A percentile compares a stretch with the other conserved stretches of the same genome.
phyloP scores from a whole-genome alignment of 2,329 filamentous ascomycete species.

The Fusarium armeniacum region DNA sequence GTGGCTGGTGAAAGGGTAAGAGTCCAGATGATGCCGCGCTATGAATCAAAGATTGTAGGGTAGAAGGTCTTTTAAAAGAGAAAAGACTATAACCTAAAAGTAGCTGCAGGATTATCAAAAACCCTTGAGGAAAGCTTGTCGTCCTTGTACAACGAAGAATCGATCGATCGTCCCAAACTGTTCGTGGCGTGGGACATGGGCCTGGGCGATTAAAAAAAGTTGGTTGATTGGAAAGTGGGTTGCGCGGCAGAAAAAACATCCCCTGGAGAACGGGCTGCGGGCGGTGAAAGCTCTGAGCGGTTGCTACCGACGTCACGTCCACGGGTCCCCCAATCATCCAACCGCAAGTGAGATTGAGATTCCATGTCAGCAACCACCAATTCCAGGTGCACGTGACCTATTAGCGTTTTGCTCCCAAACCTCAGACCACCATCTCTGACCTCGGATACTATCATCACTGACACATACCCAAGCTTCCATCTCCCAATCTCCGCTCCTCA shows the following conservation, averaged over 20 bases:
- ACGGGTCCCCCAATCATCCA: constrained; percentile 11
- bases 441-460: constrained; percentile 50
- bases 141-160: constrained; percentile 39
- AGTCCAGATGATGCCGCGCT: background rate
- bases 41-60: background rate
- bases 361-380: constrained; percentile 25
- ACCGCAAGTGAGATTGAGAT: background rate
- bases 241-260: constrained; percentile 49
- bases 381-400: constrained; percentile 43
- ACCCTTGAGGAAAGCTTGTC: constrained; percentile 15
- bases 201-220: constrained; percentile 46
- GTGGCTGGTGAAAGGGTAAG: constrained; percentile 7
- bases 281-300: constrained; percentile 42
- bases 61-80: too few relatives aligned
- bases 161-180: constrained; percentile 43
- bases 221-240: constrained; percentile 47
- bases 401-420: constrained; percentile 51
- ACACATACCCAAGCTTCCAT: constrained; percentile 48
- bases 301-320: constrained; percentile 45
- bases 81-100: background rate
- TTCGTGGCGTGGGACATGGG: constrained; percentile 41
- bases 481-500: constrained; percentile 48
- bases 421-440: constrained; percentile 52
- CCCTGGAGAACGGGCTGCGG: constrained; percentile 36
- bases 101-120: constrained; percentile 9